Evolutionary conservation across 768 basidiomycete species (phyloP).

Genomic region (Cyclocybe cylindracea): DNA sequence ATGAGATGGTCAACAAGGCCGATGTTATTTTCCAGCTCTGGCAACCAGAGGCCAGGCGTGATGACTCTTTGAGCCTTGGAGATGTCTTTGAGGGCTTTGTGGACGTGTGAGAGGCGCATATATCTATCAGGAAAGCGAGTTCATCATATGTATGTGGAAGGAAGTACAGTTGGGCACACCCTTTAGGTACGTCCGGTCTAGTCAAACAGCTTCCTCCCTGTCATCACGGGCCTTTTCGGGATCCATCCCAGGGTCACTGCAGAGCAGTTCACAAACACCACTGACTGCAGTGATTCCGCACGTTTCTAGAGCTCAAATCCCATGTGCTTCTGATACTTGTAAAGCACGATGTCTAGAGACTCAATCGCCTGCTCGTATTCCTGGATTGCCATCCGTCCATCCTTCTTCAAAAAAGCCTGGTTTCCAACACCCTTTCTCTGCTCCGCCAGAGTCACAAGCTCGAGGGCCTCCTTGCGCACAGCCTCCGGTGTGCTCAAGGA

Average conservation of each 20-base stretch:
- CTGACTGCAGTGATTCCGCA: neutral
- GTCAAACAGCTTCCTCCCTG: neutral
- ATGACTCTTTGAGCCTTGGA: conserved; percentile 14
- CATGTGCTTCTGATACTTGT: neutral
- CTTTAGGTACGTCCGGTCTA: neutral
- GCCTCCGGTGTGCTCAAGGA: conserved; percentile 4
- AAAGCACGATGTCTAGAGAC: neutral
- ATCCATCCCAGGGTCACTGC: conserved; percentile 1
- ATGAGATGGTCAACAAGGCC: conserved; percentile 17
- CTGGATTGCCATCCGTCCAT: neutral
- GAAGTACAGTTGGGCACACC: too few species aligned
- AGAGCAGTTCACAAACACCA: conserved; percentile 4
- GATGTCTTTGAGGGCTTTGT: conserved; percentile 11
- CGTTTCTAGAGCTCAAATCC: neutral
- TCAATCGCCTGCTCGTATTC: conserved; percentile 2
- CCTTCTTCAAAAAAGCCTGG: neutral
- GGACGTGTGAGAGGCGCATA: conserved; percentile 14
- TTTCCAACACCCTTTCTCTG: conserved; percentile 6
- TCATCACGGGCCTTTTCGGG: neutral
- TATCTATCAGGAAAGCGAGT: conserved; percentile 11
- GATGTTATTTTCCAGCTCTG: conserved; percentile 10
- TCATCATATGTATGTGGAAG: conserved; percentile 4
- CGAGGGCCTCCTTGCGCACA: conserved; percentile 5
- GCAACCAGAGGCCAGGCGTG: conserved; percentile 10
- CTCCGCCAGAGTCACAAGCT: neutral